Base-by-base conservation (phyloP, 2,329 filamentous ascomycete species). In the Incumbomyces lentus region DNA sequence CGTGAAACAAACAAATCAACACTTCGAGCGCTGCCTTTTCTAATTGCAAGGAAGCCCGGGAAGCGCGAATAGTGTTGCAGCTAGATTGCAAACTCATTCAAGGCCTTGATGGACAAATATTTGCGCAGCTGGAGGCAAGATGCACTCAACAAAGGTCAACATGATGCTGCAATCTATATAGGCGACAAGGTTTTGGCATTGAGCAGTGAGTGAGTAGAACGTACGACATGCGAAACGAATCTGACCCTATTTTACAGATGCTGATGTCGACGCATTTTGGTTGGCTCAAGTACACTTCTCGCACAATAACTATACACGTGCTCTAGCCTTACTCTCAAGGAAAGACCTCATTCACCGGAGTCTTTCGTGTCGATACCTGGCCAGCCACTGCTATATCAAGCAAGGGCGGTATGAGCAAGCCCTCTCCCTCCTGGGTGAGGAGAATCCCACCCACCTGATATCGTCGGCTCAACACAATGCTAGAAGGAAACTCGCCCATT, bases 221-320 rank as follows among this genome's bases (percentile, higher is more conserved):
- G 22, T 8, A 12, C 29, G 40, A 35, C 42, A 50, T 32, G 49
- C 58, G 32, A 55, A 47, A 39, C 45, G 39, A 6, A 49, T 44
- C 47, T 32, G 35, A 50, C 37, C 6, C 43, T 55, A 26, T 49
- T 33, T 12, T 8, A 13, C 29, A 95, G 92, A 89, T 60, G 85
- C 90, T 63, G 88, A 95, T 60, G 82, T 86, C 54, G 92, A 98
- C 64, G 90, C 89, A 34, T 95, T 95, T 62, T 95, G 88, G 84
- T 82, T 98, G 36, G 92, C 92, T n/a, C 90, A 96, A 67, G 87
- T 95, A 32, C 90, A 98, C 67, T 98, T 96, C 68, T 84, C 83
- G 43, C 92, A 87, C 40, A 89, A 87, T 58, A 95, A 96, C 70
- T 95, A 94, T 65, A 92, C 84, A 7, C 84, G 92, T 58, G 89